These are phyloP conservation scores for Hanseniaspora pseudoguilliermondii DNA, from an alignment of 805 yeast species.

Conservation along the genomic window DNA sequence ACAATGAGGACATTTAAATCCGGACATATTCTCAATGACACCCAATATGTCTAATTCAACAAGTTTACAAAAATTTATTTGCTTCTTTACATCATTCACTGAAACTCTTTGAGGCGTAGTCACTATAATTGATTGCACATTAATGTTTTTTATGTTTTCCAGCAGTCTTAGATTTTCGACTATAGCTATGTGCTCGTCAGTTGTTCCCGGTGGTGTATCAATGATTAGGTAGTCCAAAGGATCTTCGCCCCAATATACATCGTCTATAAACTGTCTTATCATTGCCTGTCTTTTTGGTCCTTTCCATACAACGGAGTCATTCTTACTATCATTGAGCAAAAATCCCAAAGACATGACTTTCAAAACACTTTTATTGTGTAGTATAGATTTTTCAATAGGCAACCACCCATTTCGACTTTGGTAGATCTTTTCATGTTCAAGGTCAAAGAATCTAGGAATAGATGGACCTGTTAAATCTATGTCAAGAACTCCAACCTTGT, in stretches of 20 bases:
- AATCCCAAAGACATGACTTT: constrained; percentile 83
- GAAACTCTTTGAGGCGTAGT: constrained; percentile 95
- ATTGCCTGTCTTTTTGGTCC: constrained; percentile 98
- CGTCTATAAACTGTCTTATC: constrained; percentile 85
- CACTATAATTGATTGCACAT: constrained; percentile 66
- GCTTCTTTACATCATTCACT: constrained; percentile 87
- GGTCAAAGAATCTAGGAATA: constrained; percentile 88
- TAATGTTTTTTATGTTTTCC: constrained; percentile 7
- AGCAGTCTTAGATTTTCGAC: constrained; percentile 67
- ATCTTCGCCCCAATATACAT: constrained; percentile 80
- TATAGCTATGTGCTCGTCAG: constrained; percentile 93
- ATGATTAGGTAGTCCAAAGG: constrained; percentile 55
- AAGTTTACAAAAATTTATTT: constrained; percentile 79
- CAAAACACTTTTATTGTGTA: background rate
- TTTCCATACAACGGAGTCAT: constrained; percentile 91
- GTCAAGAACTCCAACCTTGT: constrained; percentile 86
- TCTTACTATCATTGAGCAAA: constrained; percentile 57
- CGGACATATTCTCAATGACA: constrained; percentile 90
- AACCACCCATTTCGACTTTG: constrained; percentile 84
- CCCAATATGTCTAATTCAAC: constrained; percentile 74
- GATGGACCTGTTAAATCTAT: constrained; percentile 96
- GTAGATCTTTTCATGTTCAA: constrained; percentile 64
- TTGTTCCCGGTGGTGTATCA: constrained; percentile 98
- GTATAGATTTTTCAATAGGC: constrained; percentile 51
- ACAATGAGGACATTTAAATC: constrained; percentile 89